A percentile compares a stretch with the other conserved stretches of the same genome.
phyloP scores from a whole-genome alignment of 768 basidiomycete species.

The Botryobasidium botryosum region DNA sequence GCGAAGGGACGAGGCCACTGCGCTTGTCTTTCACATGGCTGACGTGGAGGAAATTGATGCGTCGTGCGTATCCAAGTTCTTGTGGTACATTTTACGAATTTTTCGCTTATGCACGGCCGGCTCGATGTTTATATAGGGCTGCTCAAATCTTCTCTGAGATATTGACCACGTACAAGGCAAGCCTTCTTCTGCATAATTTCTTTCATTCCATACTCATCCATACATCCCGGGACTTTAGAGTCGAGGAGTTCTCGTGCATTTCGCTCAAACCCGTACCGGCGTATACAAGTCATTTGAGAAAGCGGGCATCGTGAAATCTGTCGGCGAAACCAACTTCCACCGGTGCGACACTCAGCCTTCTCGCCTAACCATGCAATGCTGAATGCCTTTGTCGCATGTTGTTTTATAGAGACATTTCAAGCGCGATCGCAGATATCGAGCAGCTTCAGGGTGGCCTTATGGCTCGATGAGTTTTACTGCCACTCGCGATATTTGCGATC shows the following conservation, averaged over 20 bases:
- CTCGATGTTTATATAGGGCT: constrained; percentile 33
- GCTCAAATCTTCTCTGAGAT: constrained; percentile 72
- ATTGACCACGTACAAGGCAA: constrained; percentile 57
- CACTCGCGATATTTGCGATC: too few relatives aligned
- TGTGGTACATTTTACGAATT: too few relatives aligned
- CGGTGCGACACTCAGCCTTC: too few relatives aligned
- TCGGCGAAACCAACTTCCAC: too few relatives aligned
- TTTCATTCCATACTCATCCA: neutral
- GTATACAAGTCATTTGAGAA: constrained; percentile 17
- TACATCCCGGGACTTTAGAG: neutral
- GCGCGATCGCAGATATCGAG: too few relatives aligned
- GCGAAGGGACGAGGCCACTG: constrained; percentile 50
- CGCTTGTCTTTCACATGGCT: constrained; percentile 81
- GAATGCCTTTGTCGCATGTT: too few relatives aligned
- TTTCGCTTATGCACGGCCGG: neutral
- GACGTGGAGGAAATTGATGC: constrained; percentile 88
- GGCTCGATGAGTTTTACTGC: too few relatives aligned
- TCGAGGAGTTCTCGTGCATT: constrained; percentile 20
- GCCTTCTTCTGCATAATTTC: neutral
- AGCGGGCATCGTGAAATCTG: constrained; percentile 18
- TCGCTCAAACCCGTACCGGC: constrained; percentile 18
- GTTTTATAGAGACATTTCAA: too few relatives aligned
- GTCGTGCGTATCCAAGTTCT: constrained; percentile 39
- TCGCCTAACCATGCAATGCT: too few relatives aligned
- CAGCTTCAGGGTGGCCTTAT: too few relatives aligned